A percentile compares a stretch with the other conserved stretches of the same genome.
Evolutionary conservation across 768 basidiomycete species (phyloP).

Genomic region (Podaxis sp.): DNA sequence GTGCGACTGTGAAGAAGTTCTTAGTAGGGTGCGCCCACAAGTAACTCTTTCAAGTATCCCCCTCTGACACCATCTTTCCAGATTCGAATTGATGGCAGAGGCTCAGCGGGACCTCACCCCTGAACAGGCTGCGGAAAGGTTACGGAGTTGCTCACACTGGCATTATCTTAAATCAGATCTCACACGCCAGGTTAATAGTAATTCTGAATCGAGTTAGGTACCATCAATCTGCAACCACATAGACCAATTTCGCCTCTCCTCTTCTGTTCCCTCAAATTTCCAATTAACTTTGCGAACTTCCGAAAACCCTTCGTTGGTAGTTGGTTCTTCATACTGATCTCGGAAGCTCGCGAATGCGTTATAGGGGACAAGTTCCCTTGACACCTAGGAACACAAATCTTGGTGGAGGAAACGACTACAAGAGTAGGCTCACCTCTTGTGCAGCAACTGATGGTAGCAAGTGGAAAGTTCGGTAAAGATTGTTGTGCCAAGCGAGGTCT

Average conservation of each 20-base stretch:
- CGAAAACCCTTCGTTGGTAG: slow-evolving; percentile 66
- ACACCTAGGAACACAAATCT: slow-evolving; percentile 30
- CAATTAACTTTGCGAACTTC: slow-evolving; percentile 81
- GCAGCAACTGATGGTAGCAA: slow-evolving; percentile 44
- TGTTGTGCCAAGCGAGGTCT: slow-evolving; percentile 94
- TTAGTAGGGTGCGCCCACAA: slow-evolving; percentile 69
- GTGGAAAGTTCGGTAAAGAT: slow-evolving; percentile 79
- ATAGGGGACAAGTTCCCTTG: slow-evolving; percentile 58
- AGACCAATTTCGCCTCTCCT: slow-evolving; percentile 70
- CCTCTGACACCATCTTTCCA: slow-evolving; percentile 25
- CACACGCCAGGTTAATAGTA: background rate
- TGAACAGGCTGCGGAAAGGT: slow-evolving; percentile 75
- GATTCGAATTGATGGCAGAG: slow-evolving; percentile 90
- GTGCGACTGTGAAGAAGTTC: slow-evolving; percentile 84
- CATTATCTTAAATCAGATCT: slow-evolving; percentile 51
- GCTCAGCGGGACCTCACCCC: slow-evolving; percentile 88
- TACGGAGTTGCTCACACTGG: slow-evolving; percentile 52
- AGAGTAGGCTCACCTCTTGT: slow-evolving; percentile 37
- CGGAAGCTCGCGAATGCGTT: slow-evolving; percentile 58
- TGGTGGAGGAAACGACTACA: background rate
- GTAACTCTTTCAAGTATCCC: slow-evolving; percentile 7
- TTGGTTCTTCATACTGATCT: slow-evolving; percentile 66
- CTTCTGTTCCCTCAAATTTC: slow-evolving; percentile 74
- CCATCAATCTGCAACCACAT: slow-evolving; percentile 87
- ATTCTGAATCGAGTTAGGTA: slow-evolving; percentile 37